Conservation (phyloP, 1,284 basidiomycete genomes). For the Rhizoctonia solani region DNA sequence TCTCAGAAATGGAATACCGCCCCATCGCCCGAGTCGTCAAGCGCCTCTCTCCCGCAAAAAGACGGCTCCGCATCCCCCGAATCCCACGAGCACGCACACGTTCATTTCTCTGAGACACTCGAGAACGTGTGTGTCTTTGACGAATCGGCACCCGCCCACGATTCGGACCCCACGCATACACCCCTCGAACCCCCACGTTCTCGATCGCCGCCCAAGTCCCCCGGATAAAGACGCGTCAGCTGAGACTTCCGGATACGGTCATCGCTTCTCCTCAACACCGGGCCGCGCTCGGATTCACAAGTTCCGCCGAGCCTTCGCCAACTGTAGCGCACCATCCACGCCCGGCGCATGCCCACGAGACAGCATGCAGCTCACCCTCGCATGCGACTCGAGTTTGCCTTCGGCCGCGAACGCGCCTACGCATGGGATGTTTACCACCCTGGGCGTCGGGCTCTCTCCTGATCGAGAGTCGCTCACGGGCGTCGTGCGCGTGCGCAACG, state of each 20-base stretch:
- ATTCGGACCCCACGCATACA: constrained; percentile 16
- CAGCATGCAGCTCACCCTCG: constrained; percentile 6
- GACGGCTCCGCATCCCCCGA: no score
- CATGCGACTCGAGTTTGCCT: constrained; percentile 18
- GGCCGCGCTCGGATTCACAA: constrained; percentile 1
- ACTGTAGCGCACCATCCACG: background rate
- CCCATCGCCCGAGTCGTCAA: background rate
- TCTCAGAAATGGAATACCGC: constrained; percentile 6
- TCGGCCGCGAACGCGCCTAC: constrained; percentile 1
- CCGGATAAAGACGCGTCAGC: background rate
- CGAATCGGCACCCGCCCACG: constrained; percentile 23
- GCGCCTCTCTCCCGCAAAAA: no score
- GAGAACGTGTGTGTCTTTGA: constrained; percentile 27
- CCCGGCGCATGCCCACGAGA: background rate
- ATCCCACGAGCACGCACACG: constrained; percentile 11
- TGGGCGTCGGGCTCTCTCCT: background rate
- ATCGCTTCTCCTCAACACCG: constrained; percentile 8
- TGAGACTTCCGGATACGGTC: constrained; percentile 16
- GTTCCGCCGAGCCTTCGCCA: background rate
- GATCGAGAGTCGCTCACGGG: background rate
- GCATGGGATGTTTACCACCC: constrained; percentile 12
- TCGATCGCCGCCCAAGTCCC: background rate
- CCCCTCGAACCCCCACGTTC: constrained; percentile 14
- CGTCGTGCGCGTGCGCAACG: constrained; percentile 14
- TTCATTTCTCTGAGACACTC: constrained; percentile 25